Evolutionary conservation across 768 basidiomycete genomes (phyloP), one percentile per base, ranked within the genome.

Genomic region (Hypsizygus marmoreus): DNA sequence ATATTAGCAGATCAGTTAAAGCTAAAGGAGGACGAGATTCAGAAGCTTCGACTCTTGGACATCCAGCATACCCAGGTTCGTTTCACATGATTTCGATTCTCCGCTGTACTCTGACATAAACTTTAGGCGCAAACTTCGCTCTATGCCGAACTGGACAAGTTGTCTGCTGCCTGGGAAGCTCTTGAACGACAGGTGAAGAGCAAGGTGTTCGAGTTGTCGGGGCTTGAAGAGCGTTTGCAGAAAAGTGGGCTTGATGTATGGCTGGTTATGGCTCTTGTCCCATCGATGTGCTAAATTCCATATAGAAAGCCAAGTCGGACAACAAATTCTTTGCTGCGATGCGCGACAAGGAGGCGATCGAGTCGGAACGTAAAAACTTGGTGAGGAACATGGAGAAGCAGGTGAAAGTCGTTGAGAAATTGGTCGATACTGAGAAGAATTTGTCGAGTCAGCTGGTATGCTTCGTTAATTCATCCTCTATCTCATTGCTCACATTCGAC

Each of bases 271-370:
- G 16, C 43, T 10, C 19, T 20, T 14, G 38, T 17, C 26, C 3
- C 2, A 16, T 10, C 30, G 43, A 11, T 26, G 17, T 45, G 13
- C 13, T 50, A 32, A 47, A 26, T 32, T 31, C 46, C 32, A 26
- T 41, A 26, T 66, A 97, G 92, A 91, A 91, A 86, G 90, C 92
- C 7, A 97, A 95, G 69, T 84, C 89, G 12, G 95, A 97, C 49
- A 95, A 94, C 72, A 97, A 95, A 64, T 98, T 82, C 61, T 98
- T 84, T 60, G 80, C 89, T 13, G 85, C 86, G 2, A 90, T 95
- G 85, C 84, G 93, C 23, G 84, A 87, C 46, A 93, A 88, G 66
- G 93, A 97, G 48, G 84, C 89, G 13, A 67, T 85, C 2, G 90
- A 93, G 24, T 72, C 71, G 1, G 90, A 93, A 61, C 77, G 84